These are phyloP conservation scores for Pleomassaria siparia DNA, from an alignment of 2,329 filamentous ascomycete species.

Conservation along the genomic window DNA sequence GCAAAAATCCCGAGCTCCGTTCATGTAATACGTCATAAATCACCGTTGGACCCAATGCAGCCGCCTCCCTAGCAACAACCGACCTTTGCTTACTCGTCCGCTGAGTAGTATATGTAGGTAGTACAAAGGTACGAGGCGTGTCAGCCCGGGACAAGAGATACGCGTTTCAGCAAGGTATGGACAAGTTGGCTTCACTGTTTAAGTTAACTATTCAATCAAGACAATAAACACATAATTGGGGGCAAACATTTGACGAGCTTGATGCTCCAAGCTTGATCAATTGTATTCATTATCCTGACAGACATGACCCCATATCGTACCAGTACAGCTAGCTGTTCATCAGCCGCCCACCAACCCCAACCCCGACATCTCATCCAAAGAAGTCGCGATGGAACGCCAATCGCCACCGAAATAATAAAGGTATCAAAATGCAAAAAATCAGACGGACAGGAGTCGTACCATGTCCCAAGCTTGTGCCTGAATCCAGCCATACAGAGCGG, in stretches of 20 bases:
- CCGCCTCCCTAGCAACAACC: no score
- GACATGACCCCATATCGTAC: conserved; percentile 8
- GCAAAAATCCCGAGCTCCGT: background rate
- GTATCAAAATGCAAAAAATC: conserved; percentile 21
- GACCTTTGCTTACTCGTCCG: no score
- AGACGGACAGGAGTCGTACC: conserved; percentile 14
- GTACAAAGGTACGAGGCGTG: no score
- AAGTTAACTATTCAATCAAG: background rate
- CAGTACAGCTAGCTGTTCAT: background rate
- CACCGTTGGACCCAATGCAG: no score
- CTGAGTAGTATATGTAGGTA: no score
- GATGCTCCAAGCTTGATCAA: conserved; percentile 1
- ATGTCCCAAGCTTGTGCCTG: conserved; percentile 17
- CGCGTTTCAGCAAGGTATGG: background rate
- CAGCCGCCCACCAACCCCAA: conserved; percentile 6
- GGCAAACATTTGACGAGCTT: background rate
- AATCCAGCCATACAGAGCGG: conserved; percentile 36
- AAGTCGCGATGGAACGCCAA: conserved; percentile 11
- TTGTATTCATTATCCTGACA: conserved; percentile 21
- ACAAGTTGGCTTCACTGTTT: background rate
- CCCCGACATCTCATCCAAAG: conserved; percentile 4
- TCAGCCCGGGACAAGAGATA: background rate
- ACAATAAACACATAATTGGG: background rate
- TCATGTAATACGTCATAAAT: no score
- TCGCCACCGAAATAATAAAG: conserved; percentile 10